Percentiles rank a stretch among this genome's conserved stretches.
Conservation (phyloP, 2,329 filamentous ascomycete genomes). For the Talaromyces sp. region DNA sequence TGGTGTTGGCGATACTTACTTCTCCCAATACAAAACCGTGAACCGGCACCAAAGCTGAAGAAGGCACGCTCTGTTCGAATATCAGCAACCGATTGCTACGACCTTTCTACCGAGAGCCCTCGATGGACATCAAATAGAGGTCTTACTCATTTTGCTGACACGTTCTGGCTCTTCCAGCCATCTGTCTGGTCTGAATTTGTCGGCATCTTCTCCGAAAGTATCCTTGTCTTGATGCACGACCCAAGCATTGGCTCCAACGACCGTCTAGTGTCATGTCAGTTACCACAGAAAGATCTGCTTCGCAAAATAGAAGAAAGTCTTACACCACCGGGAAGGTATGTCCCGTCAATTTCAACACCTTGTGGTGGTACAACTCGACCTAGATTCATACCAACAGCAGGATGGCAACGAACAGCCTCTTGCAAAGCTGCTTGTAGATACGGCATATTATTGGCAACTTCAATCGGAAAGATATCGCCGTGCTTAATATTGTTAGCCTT, state of each 20-base stretch:
- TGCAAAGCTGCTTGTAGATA: constrained; percentile 24
- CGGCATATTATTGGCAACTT: constrained; percentile 30
- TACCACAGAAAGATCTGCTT: not conserved
- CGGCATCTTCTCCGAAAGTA: constrained; percentile 11
- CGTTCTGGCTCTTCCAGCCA: constrained; percentile 6
- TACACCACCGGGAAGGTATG: constrained; percentile 18
- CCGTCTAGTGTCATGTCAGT: not conserved
- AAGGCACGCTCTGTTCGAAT: constrained; percentile 12
- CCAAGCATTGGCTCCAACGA: constrained; percentile 11
- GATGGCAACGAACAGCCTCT: constrained; percentile 17
- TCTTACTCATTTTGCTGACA: constrained; percentile 9
- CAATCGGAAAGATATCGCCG: constrained; percentile 21
- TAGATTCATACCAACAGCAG: constrained; percentile 18
- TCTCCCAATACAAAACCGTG: constrained; percentile 16
- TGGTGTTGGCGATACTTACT: constrained; percentile 16
- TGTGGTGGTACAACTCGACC: constrained; percentile 17
- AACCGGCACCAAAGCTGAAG: constrained; percentile 18
- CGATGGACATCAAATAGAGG: not conserved
- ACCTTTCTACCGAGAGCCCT: not conserved
- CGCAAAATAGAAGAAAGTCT: not conserved
- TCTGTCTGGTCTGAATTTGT: constrained; percentile 11
- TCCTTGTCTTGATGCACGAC: constrained; percentile 12
- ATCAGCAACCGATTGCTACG: not conserved
- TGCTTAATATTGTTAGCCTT: constrained; percentile 17
- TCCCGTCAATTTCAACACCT: constrained; percentile 15